Percentiles rank a stretch among this genome's conserved stretches.
Evolutionary conservation across 2,329 filamentous ascomycete genomes (phyloP).

Genomic region (Graphilbum sp.): DNA sequence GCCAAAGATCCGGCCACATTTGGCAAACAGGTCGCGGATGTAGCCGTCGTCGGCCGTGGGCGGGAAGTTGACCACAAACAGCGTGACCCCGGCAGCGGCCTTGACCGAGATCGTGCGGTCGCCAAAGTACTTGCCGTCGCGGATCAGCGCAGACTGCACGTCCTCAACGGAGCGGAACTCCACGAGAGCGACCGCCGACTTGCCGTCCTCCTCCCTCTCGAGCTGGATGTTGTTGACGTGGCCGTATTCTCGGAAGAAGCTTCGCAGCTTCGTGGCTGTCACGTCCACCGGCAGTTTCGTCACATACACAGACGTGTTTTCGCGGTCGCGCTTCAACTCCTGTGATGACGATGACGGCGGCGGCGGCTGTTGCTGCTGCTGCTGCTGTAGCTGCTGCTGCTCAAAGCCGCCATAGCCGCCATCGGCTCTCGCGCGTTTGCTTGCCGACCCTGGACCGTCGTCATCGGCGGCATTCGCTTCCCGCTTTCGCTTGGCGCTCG

Average conservation of each 20-base stretch:
- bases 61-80: slow-evolving; percentile 87
- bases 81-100: slow-evolving; percentile 59
- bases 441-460: slow-evolving; percentile 31
- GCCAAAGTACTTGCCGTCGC: slow-evolving; percentile 65
- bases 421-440: slow-evolving; percentile 51
- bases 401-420: too few relatives aligned
- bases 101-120: slow-evolving; percentile 58
- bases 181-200: slow-evolving; percentile 55
- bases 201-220: slow-evolving; percentile 41
- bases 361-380: slow-evolving; percentile 12
- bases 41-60: slow-evolving; percentile 55
- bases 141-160: slow-evolving; percentile 62
- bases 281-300: slow-evolving; percentile 56
- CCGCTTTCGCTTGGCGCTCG: slow-evolving; percentile 56
- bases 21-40: slow-evolving; percentile 50
- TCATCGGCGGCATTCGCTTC: slow-evolving; percentile 33
- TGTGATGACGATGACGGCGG: slow-evolving; percentile 10
- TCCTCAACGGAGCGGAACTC: slow-evolving; percentile 76
- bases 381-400: too few relatives aligned
- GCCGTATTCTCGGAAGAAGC: slow-evolving; percentile 87
- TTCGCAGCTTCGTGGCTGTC: slow-evolving; percentile 56
- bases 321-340: slow-evolving; percentile 61
- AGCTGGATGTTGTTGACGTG: slow-evolving; percentile 64
- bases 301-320: slow-evolving; percentile 75
- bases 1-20: slow-evolving; percentile 68